Evolutionary conservation across 441 rosid species (phyloP).

Genomic region (Rhodomyrtus psidioides): DNA sequence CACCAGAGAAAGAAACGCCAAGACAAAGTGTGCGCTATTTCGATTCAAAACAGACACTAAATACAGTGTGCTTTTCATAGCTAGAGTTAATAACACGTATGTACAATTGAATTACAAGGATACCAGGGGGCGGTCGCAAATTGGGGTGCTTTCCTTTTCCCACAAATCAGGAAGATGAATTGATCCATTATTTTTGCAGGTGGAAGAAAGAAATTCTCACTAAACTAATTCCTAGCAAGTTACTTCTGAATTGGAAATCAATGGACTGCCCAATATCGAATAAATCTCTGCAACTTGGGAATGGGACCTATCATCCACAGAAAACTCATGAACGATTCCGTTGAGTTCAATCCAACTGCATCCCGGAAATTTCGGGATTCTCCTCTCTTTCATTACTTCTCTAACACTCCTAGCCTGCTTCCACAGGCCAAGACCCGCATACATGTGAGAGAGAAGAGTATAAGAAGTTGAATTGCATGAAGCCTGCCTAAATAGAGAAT

Average conservation of each 20-base stretch:
- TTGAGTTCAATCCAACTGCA: conserved; percentile 66
- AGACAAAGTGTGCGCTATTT: neutral
- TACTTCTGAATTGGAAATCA: conserved; percentile 6
- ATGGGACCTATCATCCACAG: conserved; percentile 40
- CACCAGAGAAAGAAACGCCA: neutral
- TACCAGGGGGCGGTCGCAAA: neutral
- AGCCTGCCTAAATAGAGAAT: conserved; percentile 27
- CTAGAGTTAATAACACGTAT: neutral
- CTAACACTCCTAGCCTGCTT: conserved; percentile 33
- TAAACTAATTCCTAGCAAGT: conserved; percentile 6
- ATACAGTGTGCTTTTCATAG: neutral
- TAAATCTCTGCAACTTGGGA: conserved; percentile 32
- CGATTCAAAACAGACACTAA: neutral
- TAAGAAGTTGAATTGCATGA: conserved; percentile 41
- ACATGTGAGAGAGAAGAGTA: conserved; percentile 43
- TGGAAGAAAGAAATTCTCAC: neutral
- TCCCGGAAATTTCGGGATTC: conserved; percentile 41
- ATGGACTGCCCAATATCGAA: conserved; percentile 24
- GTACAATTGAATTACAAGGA: neutral
- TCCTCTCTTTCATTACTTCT: conserved; percentile 43
- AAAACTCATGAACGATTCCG: conserved; percentile 62
- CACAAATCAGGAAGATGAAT: neutral
- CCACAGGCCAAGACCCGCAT: conserved; percentile 58
- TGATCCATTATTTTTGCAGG: neutral
- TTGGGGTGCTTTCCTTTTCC: neutral